Evolutionary conservation across 2,329 filamentous ascomycete genomes (phyloP), one percentile per base, ranked within the genome.

Genomic region (Beauveria scarabaeidicola): DNA sequence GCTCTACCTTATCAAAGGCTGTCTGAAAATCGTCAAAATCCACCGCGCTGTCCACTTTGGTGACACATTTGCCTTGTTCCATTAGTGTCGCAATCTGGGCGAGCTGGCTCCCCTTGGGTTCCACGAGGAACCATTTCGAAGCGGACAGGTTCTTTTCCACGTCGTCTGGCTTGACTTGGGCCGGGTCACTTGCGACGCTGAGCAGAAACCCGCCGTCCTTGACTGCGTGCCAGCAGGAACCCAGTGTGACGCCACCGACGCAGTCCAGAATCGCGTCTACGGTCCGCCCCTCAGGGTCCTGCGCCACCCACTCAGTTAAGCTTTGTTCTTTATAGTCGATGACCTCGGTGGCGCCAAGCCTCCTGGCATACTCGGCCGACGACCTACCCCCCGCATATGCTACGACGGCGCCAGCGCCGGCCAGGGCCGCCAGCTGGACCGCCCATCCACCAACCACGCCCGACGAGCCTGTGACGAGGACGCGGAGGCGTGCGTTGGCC

Each of bases 401-500:
- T n/a, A 74, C 66, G 17, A 77, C 66, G n/a, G 63, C 65, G 2
- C 68, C 67, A 1, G 70, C 72, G 2, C 74, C 74, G 64, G 68
- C 69, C 3, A 62, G 60, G 9, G 67, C 65, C 0, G 74, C 74
- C 21, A 76, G 66, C 65, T 75, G 73, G 17, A 77, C 69, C 1
- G 72, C 69, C 69, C 72, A 77, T 36, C 69, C 68, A 15, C 75
- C 75, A 6, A 77, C 74, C 6, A 71, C 71, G 9, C 74, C 74
- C 0, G 68, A 68, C 0, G 73, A 75, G 3, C 69, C 75, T 3
- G 74, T 74, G 57, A 77, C 63, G 13, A 78, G 66, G n/a, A 77
- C 68, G 1, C 70, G 61, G 25, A 69, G 62, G 32, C 63, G 63
- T 3, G 58, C 61, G 50, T 76, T 75, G 19, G 53, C 40, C 13